phyloP scores from a whole-genome alignment of 495 filamentous ascomycete genomes.

The Cairneyella variabilis region DNA sequence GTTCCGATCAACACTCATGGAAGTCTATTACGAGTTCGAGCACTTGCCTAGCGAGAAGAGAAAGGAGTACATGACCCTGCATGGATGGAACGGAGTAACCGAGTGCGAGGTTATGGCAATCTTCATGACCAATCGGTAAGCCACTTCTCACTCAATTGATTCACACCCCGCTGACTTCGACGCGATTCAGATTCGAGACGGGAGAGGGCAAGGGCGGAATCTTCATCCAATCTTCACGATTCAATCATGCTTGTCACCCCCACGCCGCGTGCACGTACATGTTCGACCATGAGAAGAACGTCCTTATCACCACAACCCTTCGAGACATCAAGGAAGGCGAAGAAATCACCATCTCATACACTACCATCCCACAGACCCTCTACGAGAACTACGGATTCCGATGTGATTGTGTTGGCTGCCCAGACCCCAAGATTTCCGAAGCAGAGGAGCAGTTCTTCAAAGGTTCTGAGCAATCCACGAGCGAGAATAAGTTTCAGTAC shows the following conservation, averaged over 20 bases:
- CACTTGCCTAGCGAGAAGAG: conserved; percentile 8
- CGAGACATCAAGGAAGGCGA: conserved; percentile 5
- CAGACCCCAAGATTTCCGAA: too few species aligned
- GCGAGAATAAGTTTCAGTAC: too few species aligned
- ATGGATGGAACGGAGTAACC: background rate
- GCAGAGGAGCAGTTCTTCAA: too few species aligned
- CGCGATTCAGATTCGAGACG: conserved; percentile 14
- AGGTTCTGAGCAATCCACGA: too few species aligned
- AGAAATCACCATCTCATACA: conserved; percentile 26
- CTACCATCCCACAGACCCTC: background rate
- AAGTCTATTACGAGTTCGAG: conserved; percentile 12
- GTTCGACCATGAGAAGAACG: background rate
- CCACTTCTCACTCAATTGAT: background rate
- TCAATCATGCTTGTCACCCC: conserved; percentile 25
- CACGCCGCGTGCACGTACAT: conserved; percentile 13
- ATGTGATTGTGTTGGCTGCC: conserved; percentile 23
- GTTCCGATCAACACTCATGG: conserved; percentile 2
- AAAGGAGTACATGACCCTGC: conserved; percentile 8
- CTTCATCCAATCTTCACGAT: conserved; percentile 21
- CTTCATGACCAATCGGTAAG: conserved; percentile 24
- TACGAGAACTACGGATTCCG: conserved; percentile 22
- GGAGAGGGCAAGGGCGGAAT: conserved; percentile 8
- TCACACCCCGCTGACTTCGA: background rate
- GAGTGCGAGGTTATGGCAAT: conserved; percentile 7
- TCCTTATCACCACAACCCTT: conserved; percentile 1